Base-by-base conservation (phyloP, 192 early-diverging fungal species). In the Fimicolochytrium jonesii region DNA sequence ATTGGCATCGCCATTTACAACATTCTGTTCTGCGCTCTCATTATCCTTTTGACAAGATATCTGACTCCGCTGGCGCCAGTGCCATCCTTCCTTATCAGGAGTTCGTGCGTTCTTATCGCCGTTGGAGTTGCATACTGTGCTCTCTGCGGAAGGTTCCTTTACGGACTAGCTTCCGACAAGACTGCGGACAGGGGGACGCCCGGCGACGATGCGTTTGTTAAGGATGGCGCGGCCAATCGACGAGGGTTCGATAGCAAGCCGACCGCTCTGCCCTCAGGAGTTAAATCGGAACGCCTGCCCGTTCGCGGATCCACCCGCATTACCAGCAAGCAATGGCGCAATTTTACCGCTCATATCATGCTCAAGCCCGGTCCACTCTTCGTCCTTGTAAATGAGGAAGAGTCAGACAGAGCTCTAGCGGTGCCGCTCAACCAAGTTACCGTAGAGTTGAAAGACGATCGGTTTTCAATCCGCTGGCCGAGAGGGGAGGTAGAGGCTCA, bases 1-100 rank as follows among this genome's bases (percentile, higher is more conserved):
- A 70, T 70, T 65, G 60, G 52, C 32, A 53, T 70, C 1, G 42
- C 69, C 2, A 58, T 70, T 17, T 70, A 70, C 69, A 70, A 70
- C 32, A 50, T 61, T 29, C 18, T 50, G 4, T 61, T 61, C 47
- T 61, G 59, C 25, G 22, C 46, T 6, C 33, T 61, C 33, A 49
- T 61, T 33, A 34, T 61, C 1, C 25, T 61, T 3, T 17, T 61
- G 13, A 35, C 37, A 23, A 61, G 46, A n/a, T 50, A 61, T 23
- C 29, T 61, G 26, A 31, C 28, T 4, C 3, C 25, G 3, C 22
- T 55, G 26, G 31, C 15, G 0, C 22, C 28, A n/a, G n/a, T 54
- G 15, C n/a, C 32, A 9, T 32, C 23, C 5, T 64, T 53, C 25
- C 26, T 55, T 29, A 31, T 64, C 30, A 32, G 61, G 10, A 64